Evolutionary conservation across 2,329 filamentous ascomycete species (phyloP).

Genomic region (Cercospora brassicicola): DNA sequence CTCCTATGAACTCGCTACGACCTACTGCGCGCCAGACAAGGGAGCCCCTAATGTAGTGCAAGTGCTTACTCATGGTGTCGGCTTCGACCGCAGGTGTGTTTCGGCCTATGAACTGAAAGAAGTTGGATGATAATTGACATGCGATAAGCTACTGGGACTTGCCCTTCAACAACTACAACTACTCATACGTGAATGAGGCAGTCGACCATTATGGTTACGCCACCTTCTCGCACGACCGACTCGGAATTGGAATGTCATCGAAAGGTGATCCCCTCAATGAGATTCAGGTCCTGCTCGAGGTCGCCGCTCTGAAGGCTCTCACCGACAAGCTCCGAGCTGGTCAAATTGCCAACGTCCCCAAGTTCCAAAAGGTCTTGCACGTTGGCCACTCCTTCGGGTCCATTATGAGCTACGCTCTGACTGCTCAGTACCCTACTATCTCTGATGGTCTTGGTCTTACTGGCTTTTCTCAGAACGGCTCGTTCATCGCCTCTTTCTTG

Average conservation of each 20-base stretch:
- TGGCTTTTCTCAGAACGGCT: conserved; percentile 56
- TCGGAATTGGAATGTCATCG: conserved; percentile 60
- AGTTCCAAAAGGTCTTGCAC: conserved; percentile 55
- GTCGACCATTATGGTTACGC: conserved; percentile 58
- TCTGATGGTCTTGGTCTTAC: conserved; percentile 62
- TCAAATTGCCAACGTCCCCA: conserved; percentile 42
- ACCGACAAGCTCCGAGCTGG: conserved; percentile 53
- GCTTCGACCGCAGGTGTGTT: conserved; percentile 53
- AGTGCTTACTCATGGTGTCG: conserved; percentile 55
- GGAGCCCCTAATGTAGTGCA: conserved; percentile 46
- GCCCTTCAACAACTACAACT: conserved; percentile 57
- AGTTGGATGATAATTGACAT: conserved; percentile 44
- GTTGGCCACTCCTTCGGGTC: conserved; percentile 67
- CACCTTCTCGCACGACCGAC: conserved; percentile 62
- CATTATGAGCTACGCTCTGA: conserved; percentile 57
- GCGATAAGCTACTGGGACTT: conserved; percentile 63
- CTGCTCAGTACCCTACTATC: conserved; percentile 53
- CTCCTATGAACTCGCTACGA: conserved; percentile 59
- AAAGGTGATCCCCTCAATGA: conserved; percentile 61
- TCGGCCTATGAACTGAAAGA: conserved; percentile 33
- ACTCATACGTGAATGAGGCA: conserved; percentile 61
- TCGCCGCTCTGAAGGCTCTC: conserved; percentile 58
- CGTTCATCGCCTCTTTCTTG: conserved; percentile 45
- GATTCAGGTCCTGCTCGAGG: conserved; percentile 59
- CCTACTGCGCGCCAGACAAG: conserved; percentile 60